Base-by-base conservation (phyloP, 495 filamentous ascomycete genomes). In the Chaetomium tenue region DNA sequence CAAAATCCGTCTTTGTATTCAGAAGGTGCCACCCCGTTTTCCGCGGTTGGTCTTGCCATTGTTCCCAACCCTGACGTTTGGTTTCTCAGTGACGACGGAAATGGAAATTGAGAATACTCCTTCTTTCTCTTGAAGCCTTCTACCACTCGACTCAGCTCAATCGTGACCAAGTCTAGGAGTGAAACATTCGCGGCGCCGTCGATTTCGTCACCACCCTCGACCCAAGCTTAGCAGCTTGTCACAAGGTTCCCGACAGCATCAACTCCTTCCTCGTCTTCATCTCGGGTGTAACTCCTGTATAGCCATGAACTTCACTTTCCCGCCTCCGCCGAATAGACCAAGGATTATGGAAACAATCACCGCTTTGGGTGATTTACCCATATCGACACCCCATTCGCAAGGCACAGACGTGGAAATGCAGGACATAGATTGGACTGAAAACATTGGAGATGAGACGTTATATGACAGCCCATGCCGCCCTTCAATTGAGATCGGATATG, bases 11-110 rank as follows among this genome's bases (percentile, higher is more conserved):
- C 52, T 63, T 63, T 57, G 28, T 63, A n/a, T 57, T 28, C 16
- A 33, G 42, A 39, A 58, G 52, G 40, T 20, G 26, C 61, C n/a
- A 11, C 26, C 42, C 52, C 42, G 61, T 40, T 63, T 63, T 26
- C 61, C 40, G 37, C 51, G 23, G 13, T 7, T n/a, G 40, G 37
- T 40, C 40, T 33, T 39, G 9, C 22, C 60, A 56, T 63, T 63
- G 60, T 63, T 63, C 18, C 8, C 48, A 9, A 18, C 25, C n/a
- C n/a, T 4, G 51, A 46, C 42, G 44, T n/a, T 16, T 22, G 22
- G 47, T 48, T 40, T 51, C 13, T 16, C 22, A 20, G 57, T 6
- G 20, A n/a, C 30, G 60, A 53, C 60, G 50, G 33, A 44, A 23
- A 50, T 23, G 20, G 46, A 50, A 50, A 63, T 56, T 25, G 52